phyloP scores from a whole-genome alignment of 1,284 basidiomycete genomes.

The Trichosporon sp. region DNA sequence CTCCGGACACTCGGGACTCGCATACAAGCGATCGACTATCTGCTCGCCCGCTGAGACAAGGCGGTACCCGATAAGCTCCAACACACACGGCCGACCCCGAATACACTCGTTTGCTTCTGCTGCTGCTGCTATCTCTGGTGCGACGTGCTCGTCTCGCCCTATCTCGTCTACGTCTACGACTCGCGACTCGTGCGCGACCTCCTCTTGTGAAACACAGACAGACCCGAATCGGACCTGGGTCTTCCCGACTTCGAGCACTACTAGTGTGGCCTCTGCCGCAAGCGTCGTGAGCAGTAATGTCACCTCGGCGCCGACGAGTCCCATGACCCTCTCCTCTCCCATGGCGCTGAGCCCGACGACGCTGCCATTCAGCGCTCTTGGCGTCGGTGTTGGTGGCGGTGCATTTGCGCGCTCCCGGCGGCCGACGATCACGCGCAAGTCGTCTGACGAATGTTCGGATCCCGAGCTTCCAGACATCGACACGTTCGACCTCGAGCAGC shows the following conservation, averaged over 20 bases:
- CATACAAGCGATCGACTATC: not conserved
- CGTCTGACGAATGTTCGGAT: not conserved
- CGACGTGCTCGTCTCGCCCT: too few species aligned
- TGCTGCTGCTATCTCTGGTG: too few species aligned
- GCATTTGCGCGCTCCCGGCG: not conserved
- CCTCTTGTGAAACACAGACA: too few species aligned
- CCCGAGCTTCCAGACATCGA: not conserved
- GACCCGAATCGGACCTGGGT: not conserved
- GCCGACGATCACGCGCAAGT: not conserved
- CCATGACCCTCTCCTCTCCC: not conserved
- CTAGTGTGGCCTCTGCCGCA: too few species aligned
- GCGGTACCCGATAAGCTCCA: too few species aligned
- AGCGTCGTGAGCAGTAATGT: slow-evolving; percentile 1
- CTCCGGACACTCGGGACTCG: not conserved
- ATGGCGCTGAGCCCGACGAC: slow-evolving; percentile 2
- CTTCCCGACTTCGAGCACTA: not conserved
- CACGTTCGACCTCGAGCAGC: not conserved
- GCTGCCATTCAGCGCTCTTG: slow-evolving; percentile 1
- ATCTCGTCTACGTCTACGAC: not conserved
- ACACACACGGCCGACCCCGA: not conserved
- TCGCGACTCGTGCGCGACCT: not conserved
- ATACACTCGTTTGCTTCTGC: too few species aligned
- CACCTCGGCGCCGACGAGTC: not conserved
- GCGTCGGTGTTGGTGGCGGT: too few species aligned
- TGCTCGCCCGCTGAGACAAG: not conserved